Evolutionary conservation across 2,329 filamentous ascomycete genomes (phyloP).

Genomic region (Thelonectria blattea): DNA sequence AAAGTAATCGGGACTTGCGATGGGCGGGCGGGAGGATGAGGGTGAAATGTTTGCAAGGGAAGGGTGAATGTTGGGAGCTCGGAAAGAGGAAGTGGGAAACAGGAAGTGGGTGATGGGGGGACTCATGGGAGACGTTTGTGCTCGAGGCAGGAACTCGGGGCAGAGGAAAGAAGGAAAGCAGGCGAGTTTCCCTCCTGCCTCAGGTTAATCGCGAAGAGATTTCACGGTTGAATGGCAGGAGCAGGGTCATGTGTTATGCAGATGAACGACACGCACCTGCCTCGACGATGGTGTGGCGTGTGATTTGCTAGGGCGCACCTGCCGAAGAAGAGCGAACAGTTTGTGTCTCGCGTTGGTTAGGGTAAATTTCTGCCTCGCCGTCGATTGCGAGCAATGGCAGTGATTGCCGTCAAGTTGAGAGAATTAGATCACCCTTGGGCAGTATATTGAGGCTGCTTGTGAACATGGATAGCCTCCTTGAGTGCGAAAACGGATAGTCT

Average conservation of each 20-base stretch:
- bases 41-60: neutral
- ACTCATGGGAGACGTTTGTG: neutral
- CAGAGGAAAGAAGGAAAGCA: neutral
- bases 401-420: neutral
- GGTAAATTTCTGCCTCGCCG: neutral
- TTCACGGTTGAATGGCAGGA: conserved; percentile 5
- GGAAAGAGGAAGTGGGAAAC: neutral
- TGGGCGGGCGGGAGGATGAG: neutral
- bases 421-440: neutral
- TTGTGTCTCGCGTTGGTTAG: neutral
- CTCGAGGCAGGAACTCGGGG: neutral
- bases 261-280: conserved; percentile 6
- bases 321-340: neutral
- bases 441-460: too few species aligned
- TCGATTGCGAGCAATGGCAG: neutral
- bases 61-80: neutral
- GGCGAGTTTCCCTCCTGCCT: conserved; percentile 4
- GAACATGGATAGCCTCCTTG: too few species aligned
- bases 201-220: conserved; percentile 1
- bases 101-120: neutral
- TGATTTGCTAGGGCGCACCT: neutral
- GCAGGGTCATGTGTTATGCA: neutral
- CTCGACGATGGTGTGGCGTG: neutral
- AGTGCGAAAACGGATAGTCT: too few species aligned
- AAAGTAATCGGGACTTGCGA: neutral